A percentile compares a stretch with the other conserved stretches of the same genome.
These are phyloP conservation scores for Xerocomellus intermedius DNA, from an alignment of 768 basidiomycete species.

Conservation along the genomic window DNA sequence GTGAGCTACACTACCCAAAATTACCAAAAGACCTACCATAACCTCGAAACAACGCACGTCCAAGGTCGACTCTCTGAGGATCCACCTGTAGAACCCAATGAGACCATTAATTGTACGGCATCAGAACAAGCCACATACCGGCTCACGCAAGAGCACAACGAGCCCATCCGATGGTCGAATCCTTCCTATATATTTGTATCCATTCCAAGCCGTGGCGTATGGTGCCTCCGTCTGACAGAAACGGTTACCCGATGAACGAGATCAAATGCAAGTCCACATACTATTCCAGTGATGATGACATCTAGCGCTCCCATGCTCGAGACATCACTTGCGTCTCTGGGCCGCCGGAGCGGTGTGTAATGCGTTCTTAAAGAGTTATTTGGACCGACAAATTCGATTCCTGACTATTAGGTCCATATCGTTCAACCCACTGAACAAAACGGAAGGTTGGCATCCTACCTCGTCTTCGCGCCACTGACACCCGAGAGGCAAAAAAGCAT, in stretches of 20 bases:
- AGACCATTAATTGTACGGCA: not conserved
- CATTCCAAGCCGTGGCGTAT: conserved; percentile 55
- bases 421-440: not conserved
- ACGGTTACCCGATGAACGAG: not conserved
- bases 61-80: conserved; percentile 28
- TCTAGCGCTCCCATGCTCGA: conserved; percentile 34
- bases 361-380: conserved; percentile 35
- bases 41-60: conserved; percentile 45
- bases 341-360: conserved; percentile 37
- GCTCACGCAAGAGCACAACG: conserved; percentile 50
- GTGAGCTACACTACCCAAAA: conserved; percentile 5
- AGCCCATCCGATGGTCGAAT: conserved; percentile 60
- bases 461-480: conserved; percentile 35
- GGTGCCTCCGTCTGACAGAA: conserved; percentile 43
- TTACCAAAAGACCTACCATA: conserved; percentile 36
- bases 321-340: conserved; percentile 13
- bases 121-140: conserved; percentile 36
- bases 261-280: conserved; percentile 24
- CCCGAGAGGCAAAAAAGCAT: conserved; percentile 47
- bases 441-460: conserved; percentile 10
- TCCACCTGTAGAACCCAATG: conserved; percentile 19
- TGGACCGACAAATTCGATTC: conserved; percentile 32
- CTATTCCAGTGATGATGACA: conserved; percentile 54
- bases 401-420: conserved; percentile 16
- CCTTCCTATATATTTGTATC: conserved; percentile 53